Evolutionary conservation across 495 filamentous ascomycete genomes (phyloP).

Genomic region (Hypoxylon perforatum): DNA sequence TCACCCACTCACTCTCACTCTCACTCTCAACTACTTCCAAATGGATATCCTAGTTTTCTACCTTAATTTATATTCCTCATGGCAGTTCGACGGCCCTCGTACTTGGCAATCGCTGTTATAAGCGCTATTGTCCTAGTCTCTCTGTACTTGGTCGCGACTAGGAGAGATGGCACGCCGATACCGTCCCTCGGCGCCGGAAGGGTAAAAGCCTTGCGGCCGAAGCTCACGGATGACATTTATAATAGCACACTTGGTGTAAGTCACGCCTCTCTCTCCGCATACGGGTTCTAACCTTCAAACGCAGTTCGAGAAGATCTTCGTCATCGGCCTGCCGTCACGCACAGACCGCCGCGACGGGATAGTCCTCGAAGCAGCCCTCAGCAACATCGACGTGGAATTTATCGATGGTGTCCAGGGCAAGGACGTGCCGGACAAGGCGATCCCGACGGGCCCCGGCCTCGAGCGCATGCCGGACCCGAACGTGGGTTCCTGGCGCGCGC

Average conservation of each 20-base stretch:
- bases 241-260: constrained; percentile 42
- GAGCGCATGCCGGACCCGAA: constrained; percentile 21
- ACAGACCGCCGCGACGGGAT: constrained; percentile 68
- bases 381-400: constrained; percentile 61
- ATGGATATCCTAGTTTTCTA: constrained; percentile 1
- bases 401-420: constrained; percentile 56
- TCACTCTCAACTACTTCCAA: no score
- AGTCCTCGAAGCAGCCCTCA: constrained; percentile 57
- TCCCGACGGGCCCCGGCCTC: constrained; percentile 39
- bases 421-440: constrained; percentile 51
- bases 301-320: constrained; percentile 66
- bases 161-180: background rate
- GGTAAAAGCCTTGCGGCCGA: background rate
- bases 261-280: no score
- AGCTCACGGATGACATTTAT: constrained; percentile 22
- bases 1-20: no score
- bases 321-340: constrained; percentile 61
- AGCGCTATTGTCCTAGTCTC: constrained; percentile 18
- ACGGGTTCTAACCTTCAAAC: background rate
- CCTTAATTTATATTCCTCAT: constrained; percentile 11
- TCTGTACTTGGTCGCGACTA: constrained; percentile 22
- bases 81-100: constrained; percentile 19
- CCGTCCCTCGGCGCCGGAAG: constrained; percentile 12
- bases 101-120: constrained; percentile 10
- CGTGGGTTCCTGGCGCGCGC: constrained; percentile 43